A percentile compares a stretch with the other conserved stretches of the same genome.
Evolutionary conservation across 768 basidiomycete species (phyloP).

Genomic region (Calvatia gigantea): DNA sequence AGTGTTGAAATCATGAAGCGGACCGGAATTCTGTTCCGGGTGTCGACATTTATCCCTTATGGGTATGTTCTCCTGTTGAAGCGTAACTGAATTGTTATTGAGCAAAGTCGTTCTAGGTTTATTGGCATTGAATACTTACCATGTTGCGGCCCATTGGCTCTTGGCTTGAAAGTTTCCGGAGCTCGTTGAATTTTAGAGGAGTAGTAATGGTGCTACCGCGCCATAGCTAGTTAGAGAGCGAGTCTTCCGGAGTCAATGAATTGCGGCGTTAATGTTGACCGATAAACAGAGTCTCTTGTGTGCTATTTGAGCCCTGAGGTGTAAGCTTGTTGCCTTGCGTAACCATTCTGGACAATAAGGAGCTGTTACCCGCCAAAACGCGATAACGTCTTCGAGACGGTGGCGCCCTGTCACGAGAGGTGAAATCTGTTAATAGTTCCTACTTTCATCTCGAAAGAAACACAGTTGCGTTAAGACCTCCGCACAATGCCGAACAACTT

Average conservation of each 20-base stretch:
- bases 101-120: background rate
- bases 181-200: background rate
- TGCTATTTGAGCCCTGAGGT: no score
- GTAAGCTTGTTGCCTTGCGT: no score
- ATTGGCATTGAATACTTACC: background rate
- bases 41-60: background rate
- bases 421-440: no score
- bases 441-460: no score
- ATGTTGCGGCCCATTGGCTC: background rate
- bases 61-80: background rate
- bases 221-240: background rate
- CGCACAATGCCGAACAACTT: no score
- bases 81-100: background rate
- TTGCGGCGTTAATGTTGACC: background rate
- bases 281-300: no score
- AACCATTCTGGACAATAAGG: no score
- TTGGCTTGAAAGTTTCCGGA: background rate
- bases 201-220: no score
- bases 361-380: no score
- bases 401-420: no score
- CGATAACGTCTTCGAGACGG: no score
- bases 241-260: background rate
- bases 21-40: background rate
- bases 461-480: no score
- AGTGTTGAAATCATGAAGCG: background rate